Evolutionary conservation across 805 yeast genomes (phyloP), one percentile per base, ranked within the genome.

Genomic region (Candida boleticola): DNA sequence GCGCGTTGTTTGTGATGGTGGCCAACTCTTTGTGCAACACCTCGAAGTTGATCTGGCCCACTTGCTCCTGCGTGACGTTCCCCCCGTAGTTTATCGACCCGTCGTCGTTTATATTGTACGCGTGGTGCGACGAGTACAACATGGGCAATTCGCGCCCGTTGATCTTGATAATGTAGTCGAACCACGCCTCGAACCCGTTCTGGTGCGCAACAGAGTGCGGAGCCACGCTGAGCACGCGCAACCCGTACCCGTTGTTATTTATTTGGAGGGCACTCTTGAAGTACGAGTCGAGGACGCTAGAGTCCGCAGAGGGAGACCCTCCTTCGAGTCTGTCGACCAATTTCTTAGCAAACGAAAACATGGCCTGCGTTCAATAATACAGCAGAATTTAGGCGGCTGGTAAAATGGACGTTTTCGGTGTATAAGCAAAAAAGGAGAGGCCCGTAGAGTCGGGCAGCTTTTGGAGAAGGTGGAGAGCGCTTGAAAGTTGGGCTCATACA

Each of bases 91-190:
- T 59, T 27, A 70, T 54, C 11, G 68, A 57, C 0, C 76, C 76
- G 45, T 69, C 74, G 17, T 68, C 73, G 37, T 60, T 61, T 38
- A 70, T 58, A 30, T 54, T 57, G 44, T 70, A 70, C 10, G 59
- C 38, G 37, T 54, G 55, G 10, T 48, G 39, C 4, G 61, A 51
- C 4, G 71, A 66, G 40, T 60, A 46, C 26, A 52, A 40, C 72
- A 70, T 67, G 17, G 75, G 76, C 39, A 71, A 56, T 36, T 84
- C 85, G 48, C 77, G 83, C 35, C 86, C 88, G 52, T 92, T 87
- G 43, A 89, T 68, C 1, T 85, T 84, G n/a, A 89, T 74, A 27
- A 92, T 79, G 58, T 75, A 92, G 59, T 92, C 99, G 56, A 92
- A 93, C 79, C 88, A 85, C 7, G 93, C 73, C 61, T 89, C 95